These are phyloP conservation scores for Delonix regia DNA, from an alignment of 306 rosid species.

Conservation along the genomic window DNA sequence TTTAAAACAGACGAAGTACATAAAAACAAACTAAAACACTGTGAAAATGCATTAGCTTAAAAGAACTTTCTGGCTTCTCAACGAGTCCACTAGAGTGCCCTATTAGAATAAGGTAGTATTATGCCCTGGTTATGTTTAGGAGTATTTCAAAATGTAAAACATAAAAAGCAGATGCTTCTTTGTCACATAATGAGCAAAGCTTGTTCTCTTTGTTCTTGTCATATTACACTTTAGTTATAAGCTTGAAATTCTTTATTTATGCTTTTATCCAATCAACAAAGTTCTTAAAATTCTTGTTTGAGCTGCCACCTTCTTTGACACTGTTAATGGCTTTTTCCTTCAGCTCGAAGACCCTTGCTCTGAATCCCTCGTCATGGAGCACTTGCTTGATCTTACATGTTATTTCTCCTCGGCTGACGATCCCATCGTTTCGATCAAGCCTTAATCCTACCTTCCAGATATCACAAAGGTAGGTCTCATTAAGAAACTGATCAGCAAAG, in stretches of 20 bases:
- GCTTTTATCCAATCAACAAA: slow-evolving; percentile 37
- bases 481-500: slow-evolving; percentile 37
- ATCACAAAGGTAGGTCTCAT: slow-evolving; percentile 32
- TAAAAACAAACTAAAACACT: background rate
- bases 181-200: slow-evolving; percentile 1
- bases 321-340: slow-evolving; percentile 1
- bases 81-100: background rate
- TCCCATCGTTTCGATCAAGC: slow-evolving; percentile 4
- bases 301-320: slow-evolving; percentile 33
- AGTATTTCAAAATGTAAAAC: background rate
- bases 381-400: slow-evolving; percentile 5
- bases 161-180: background rate
- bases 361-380: slow-evolving; percentile 18
- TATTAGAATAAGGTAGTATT: background rate
- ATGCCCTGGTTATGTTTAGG: background rate
- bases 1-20: background rate
- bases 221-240: background rate
- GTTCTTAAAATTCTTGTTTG: slow-evolving; percentile 22
- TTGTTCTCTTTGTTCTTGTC: background rate
- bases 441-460: slow-evolving; percentile 37
- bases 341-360: slow-evolving; percentile 14
- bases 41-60: background rate
- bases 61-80: background rate
- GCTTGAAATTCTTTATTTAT: background rate
- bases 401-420: slow-evolving; percentile 27